phyloP scores from a whole-genome alignment of 2,329 filamentous ascomycete species.

The Talaromyces funiculosus region DNA sequence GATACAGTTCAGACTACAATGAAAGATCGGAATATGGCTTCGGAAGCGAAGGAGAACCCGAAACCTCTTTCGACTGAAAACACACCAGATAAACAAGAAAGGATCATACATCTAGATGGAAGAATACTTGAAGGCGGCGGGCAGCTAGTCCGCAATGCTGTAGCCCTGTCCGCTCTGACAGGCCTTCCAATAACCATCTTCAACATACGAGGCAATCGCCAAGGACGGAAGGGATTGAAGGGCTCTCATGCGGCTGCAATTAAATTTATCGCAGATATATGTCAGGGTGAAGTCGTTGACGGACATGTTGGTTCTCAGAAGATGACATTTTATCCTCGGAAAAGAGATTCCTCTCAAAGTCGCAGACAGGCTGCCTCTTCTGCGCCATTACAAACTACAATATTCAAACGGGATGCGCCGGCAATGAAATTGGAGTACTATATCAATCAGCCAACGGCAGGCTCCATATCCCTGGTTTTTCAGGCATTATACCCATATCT shows the following conservation, averaged over 20 bases:
- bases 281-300: constrained; percentile 37
- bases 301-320: constrained; percentile 32
- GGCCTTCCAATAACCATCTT: constrained; percentile 46
- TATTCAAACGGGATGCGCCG: constrained; percentile 13
- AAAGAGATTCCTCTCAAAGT: not conserved
- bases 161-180: constrained; percentile 52
- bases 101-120: constrained; percentile 44
- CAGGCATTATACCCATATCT: constrained; percentile 57
- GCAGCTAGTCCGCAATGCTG: constrained; percentile 54
- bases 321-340: constrained; percentile 29
- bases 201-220: constrained; percentile 49
- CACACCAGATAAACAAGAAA: not conserved
- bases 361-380: not conserved
- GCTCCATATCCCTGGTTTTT: constrained; percentile 51
- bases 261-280: constrained; percentile 48
- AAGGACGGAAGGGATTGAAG: constrained; percentile 51
- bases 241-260: constrained; percentile 53
- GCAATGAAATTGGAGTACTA: constrained; percentile 29
- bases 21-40: not conserved
- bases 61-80: not conserved
- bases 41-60: not conserved
- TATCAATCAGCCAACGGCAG: constrained; percentile 45
- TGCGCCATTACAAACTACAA: not conserved
- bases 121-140: constrained; percentile 58
- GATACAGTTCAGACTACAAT: not conserved